These are phyloP conservation scores for Backusella circina DNA, from an alignment of 192 early-diverging fungal species.

Conservation along the genomic window DNA sequence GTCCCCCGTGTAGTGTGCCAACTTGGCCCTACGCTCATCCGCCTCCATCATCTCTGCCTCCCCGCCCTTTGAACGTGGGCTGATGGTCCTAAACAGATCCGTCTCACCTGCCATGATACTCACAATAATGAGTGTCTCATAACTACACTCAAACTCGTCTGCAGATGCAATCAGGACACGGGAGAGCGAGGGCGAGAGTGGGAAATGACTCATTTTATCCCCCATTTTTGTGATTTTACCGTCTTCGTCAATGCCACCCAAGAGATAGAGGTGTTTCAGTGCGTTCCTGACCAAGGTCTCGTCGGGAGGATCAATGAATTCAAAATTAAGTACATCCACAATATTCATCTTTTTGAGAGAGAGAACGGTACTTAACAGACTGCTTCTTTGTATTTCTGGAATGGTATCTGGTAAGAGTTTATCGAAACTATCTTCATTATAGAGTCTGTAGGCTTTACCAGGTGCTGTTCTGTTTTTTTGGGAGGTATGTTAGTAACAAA, in stretches of 20 bases:
- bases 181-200: slow-evolving; percentile 85
- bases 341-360: slow-evolving; percentile 89
- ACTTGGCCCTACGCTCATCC: slow-evolving; percentile 75
- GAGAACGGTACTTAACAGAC: slow-evolving; percentile 84
- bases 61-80: slow-evolving; percentile 54
- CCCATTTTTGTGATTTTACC: slow-evolving; percentile 84
- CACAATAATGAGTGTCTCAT: slow-evolving; percentile 87
- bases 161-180: slow-evolving; percentile 80
- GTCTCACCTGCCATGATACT: slow-evolving; percentile 89
- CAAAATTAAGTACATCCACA: slow-evolving; percentile 85
- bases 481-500: neutral
- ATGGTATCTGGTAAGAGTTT: slow-evolving; percentile 84
- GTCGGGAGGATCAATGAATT: slow-evolving; percentile 95
- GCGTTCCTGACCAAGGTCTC: slow-evolving; percentile 75
- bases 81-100: slow-evolving; percentile 83
- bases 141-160: slow-evolving; percentile 75
- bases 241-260: slow-evolving; percentile 83
- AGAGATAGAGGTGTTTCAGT: slow-evolving; percentile 82
- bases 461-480: slow-evolving; percentile 64
- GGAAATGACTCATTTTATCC: slow-evolving; percentile 87
- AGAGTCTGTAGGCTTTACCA: slow-evolving; percentile 88
- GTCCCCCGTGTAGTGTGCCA: slow-evolving; percentile 89
- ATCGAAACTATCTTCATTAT: slow-evolving; percentile 80
- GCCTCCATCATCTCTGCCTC: slow-evolving; percentile 75
- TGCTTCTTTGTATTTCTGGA: slow-evolving; percentile 96